Evolutionary conservation across 257 asterid species (phyloP).

Genomic region (Solanum ahanhuiri): DNA sequence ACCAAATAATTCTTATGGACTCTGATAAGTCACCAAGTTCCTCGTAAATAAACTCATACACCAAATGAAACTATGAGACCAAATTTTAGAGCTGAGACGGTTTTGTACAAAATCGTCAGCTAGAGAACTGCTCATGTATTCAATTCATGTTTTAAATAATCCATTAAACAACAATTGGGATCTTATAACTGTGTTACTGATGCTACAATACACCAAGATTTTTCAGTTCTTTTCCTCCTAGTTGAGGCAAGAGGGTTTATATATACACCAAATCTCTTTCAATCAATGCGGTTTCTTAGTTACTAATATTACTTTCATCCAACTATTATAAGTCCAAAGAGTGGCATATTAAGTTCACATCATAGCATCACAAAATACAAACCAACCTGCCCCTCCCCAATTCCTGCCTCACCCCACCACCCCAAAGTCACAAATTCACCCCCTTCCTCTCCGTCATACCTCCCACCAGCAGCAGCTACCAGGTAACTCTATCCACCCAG

Average conservation of each 20-base stretch:
- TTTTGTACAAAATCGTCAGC: background rate
- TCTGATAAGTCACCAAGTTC: background rate
- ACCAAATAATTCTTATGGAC: conserved; percentile 3
- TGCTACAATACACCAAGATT: background rate
- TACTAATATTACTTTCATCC: background rate
- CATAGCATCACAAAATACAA: background rate
- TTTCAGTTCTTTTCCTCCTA: background rate
- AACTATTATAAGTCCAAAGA: background rate
- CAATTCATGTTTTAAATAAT: background rate
- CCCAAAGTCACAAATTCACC: background rate
- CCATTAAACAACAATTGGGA: background rate
- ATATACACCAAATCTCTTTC: background rate
- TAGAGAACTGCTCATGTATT: background rate
- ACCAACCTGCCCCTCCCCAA: background rate
- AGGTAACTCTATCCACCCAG: background rate
- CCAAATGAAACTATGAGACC: background rate
- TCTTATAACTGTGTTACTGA: background rate
- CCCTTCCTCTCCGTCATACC: background rate
- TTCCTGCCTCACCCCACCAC: background rate
- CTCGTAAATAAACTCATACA: background rate
- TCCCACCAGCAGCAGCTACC: accelerated
- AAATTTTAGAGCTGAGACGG: background rate
- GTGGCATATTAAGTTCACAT: background rate
- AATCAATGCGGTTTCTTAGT: background rate
- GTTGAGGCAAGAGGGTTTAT: background rate